Base-by-base conservation (phyloP, 192 early-diverging fungal species). In the Lobosporangium transversale region DNA sequence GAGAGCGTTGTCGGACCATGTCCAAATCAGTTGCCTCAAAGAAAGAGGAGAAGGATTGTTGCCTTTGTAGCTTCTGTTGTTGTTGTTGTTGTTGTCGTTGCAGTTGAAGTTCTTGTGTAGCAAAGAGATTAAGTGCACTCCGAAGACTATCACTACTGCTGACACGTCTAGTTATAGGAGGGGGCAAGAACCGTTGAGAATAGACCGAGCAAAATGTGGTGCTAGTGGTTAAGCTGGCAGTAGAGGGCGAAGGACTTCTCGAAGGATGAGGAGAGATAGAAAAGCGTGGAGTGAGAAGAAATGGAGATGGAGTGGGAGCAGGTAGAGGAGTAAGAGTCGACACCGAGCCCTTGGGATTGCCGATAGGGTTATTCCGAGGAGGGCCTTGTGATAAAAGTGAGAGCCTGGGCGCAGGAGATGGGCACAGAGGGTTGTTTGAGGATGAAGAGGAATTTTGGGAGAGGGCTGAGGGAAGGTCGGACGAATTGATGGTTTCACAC, bases 1-100 rank as follows among this genome's bases (percentile, higher is more conserved):
- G 44, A 8, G 73, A 76, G 21, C 73, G 63, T 23, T 76, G 64
- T 35, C 73, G 73, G 30, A 27, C 37, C 73, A 76, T 76, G 14
- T 0, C 26, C 15, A 20, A 18, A 45, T 24, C 37, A 2, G 30
- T 40, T 7, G 14, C 14, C 37, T 14, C 14, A 14, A n/a, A n/a
- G n/a, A n/a, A n/a, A n/a, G n/a, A n/a, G n/a, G n/a, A n/a, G n/a
- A n/a, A n/a, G n/a, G n/a, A n/a, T n/a, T n/a, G n/a, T n/a, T n/a
- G n/a, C n/a, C n/a, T n/a, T n/a, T n/a, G n/a, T n/a, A n/a, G n/a
- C n/a, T n/a, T n/a, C n/a, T n/a, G n/a, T n/a, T n/a, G n/a, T n/a
- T n/a, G n/a, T n/a, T n/a, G n/a, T n/a, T n/a, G n/a, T n/a, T n/a
- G n/a, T n/a, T 31, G 3, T 54, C 6, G 23, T 35, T 6, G 27